Evolutionary conservation across 2,329 filamentous ascomycete genomes (phyloP), one percentile per base, ranked within the genome.

Genomic region (Diaporthe amygdali): DNA sequence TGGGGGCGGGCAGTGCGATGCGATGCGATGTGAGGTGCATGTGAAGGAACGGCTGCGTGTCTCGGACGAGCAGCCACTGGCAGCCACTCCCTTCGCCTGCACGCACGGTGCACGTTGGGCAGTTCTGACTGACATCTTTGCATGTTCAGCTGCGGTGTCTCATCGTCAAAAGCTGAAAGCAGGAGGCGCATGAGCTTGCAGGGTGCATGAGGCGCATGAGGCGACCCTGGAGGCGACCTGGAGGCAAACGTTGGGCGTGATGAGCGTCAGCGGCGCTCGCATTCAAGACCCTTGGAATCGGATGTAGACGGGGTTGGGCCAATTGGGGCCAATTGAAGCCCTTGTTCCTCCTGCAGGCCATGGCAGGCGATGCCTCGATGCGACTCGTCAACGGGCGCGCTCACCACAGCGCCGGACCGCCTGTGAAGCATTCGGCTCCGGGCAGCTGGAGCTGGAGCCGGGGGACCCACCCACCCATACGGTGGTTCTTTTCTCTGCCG

Each of bases 1-100:
- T 15, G 14, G 44, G 59, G 20, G 27, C 41, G 44, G 59, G 44
- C 59, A 49, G 44, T 12, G 44, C 54, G 10, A 27, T 30, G 54
- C 44, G 41, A 64, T 37, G 41, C 20, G 30, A 52, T 54, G 64
- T 32, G 30, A 37, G 22, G 17, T 25, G 15, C 22, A 49, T 9
- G 30, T 7, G 37, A 15, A 39, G 12, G 47, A n/a, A 37, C 30
- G 34, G 69, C 41, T 44, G 52, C 34, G 8, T 66, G 70, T 71
- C 70, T 71, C 27, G 56, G 51, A 54, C 52, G 27, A 61, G 17
- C 54, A 71, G 69, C 69, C 69, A 70, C 59, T 37, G 49, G 25
- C 30, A 66, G 41, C 20, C 56, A 46, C 44, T 64, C 59, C 30
- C 59, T 32, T 37, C 30, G 44, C 41, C 17, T 15, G 22, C n/a